phyloP scores from a whole-genome alignment of 2,329 filamentous ascomycete species.

The Exophiala sp. region DNA sequence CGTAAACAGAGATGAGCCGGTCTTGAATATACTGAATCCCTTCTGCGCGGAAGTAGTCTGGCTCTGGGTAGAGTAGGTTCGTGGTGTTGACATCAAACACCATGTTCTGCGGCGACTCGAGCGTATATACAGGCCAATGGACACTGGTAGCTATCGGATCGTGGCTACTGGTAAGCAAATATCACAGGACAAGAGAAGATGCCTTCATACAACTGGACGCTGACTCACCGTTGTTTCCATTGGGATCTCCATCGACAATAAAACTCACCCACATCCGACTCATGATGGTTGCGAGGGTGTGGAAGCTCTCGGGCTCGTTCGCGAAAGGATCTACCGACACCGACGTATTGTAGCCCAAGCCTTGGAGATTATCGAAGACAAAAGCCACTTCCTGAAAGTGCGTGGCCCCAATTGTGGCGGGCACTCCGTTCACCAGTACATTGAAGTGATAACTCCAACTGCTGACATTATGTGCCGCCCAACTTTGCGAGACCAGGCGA shows the following conservation, averaged over 20 bases:
- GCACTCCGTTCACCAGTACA: conserved; percentile 44
- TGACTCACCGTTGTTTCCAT: conserved; percentile 30
- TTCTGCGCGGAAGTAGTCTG: conserved; percentile 43
- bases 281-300: conserved; percentile 45
- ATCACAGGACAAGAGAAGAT: background rate
- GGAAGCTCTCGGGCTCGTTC: conserved; percentile 40
- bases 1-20: conserved; percentile 7
- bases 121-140: conserved; percentile 44
- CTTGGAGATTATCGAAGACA: conserved; percentile 47
- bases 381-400: conserved; percentile 55
- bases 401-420: conserved; percentile 39
- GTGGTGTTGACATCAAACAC: conserved; percentile 48
- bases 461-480: conserved; percentile 44
- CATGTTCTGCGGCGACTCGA: conserved; percentile 39
- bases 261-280: conserved; percentile 50
- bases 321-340: conserved; percentile 31
- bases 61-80: conserved; percentile 37
- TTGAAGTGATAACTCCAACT: conserved; percentile 61
- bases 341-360: conserved; percentile 19
- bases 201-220: background rate
- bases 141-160: conserved; percentile 15
- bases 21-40: conserved; percentile 28
- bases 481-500: conserved; percentile 48
- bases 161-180: conserved; percentile 5
- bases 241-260: conserved; percentile 43